Percentiles rank a stretch among this genome's conserved stretches.
These are phyloP conservation scores for Pseudogymnoascus sp. DNA, from an alignment of 2,329 filamentous ascomycete genomes.

Conservation along the genomic window DNA sequence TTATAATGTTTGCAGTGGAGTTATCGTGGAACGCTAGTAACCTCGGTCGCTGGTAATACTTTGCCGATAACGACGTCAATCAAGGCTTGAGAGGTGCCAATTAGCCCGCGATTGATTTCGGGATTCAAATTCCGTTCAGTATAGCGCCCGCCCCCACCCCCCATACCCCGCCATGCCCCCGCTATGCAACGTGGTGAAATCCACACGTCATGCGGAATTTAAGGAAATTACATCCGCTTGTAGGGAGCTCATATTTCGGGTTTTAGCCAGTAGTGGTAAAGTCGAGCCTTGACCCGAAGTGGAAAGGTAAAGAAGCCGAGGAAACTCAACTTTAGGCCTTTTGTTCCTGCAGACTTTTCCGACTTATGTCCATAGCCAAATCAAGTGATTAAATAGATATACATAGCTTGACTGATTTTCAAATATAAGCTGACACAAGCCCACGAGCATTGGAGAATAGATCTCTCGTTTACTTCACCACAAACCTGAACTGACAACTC, in stretches of 20 bases:
- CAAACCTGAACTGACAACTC: background rate
- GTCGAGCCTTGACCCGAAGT: background rate
- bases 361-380: background rate
- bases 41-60: background rate
- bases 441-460: background rate
- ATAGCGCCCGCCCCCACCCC: background rate
- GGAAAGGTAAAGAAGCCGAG: background rate
- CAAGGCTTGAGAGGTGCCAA: background rate
- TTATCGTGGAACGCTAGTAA: background rate
- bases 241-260: background rate
- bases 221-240: background rate
- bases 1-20: background rate
- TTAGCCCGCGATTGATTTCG: background rate
- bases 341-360: background rate
- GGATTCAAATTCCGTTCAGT: background rate
- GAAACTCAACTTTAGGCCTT: background rate
- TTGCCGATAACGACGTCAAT: background rate
- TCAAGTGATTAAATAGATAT: background rate
- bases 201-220: background rate
- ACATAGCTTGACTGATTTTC: background rate
- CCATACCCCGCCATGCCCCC: background rate
- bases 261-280: background rate
- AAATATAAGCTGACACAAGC: background rate
- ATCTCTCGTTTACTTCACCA: background rate
- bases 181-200: background rate